Conservation (phyloP, 371 early-diverging fungal genomes). For the Apophysomyces ossiformis region DNA sequence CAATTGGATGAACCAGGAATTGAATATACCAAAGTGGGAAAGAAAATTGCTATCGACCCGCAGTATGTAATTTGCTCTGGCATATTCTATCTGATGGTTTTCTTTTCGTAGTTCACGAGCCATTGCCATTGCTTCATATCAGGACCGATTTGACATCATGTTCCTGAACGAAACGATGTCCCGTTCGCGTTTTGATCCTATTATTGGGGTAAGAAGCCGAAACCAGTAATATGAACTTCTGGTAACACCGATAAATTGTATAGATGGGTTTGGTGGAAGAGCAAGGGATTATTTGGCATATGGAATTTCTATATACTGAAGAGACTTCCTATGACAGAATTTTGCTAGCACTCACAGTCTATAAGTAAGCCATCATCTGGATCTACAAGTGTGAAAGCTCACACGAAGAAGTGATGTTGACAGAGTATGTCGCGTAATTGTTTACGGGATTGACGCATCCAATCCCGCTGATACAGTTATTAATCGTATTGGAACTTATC, state of each 20-base stretch:
- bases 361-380: slow-evolving; percentile 30
- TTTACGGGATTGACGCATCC: slow-evolving; percentile 41
- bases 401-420: slow-evolving; percentile 37
- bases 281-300: slow-evolving; percentile 53
- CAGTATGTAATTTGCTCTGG: slow-evolving; percentile 23
- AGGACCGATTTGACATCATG: slow-evolving; percentile 46
- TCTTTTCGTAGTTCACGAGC: slow-evolving; percentile 37
- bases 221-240: background rate
- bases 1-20: slow-evolving; percentile 40
- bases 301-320: slow-evolving; percentile 49
- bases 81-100: background rate
- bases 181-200: slow-evolving; percentile 37
- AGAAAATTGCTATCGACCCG: slow-evolving; percentile 47
- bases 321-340: slow-evolving; percentile 30
- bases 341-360: slow-evolving; percentile 34
- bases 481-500: slow-evolving; percentile 40
- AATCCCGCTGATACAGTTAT: slow-evolving; percentile 28
- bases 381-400: background rate
- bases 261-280: slow-evolving; percentile 40
- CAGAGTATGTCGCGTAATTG: slow-evolving; percentile 30
- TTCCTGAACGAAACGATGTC: slow-evolving; percentile 34
- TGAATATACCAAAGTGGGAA: slow-evolving; percentile 39
- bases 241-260: background rate
- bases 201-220: slow-evolving; percentile 31
- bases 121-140: slow-evolving; percentile 43